These are phyloP conservation scores for Colletotrichum sp. DNA, from an alignment of 2,329 filamentous ascomycete genomes.

Conservation along the genomic window DNA sequence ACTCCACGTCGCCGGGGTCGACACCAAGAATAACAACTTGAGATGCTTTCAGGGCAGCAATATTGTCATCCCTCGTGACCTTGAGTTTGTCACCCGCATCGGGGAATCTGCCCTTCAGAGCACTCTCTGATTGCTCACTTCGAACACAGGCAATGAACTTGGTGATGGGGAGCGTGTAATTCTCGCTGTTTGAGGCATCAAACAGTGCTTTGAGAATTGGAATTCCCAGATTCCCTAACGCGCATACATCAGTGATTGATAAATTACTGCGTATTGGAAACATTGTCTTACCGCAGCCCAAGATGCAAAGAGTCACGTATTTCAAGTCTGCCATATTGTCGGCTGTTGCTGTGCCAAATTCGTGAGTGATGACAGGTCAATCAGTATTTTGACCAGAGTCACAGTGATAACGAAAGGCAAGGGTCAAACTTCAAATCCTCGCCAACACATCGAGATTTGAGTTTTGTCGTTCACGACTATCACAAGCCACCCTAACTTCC, in stretches of 20 bases:
- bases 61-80: constrained; percentile 36
- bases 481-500: not conserved
- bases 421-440: not conserved
- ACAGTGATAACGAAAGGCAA: not conserved
- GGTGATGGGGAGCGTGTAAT: constrained; percentile 25
- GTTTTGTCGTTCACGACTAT: not conserved
- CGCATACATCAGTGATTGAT: not conserved
- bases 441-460: not conserved
- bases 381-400: not conserved
- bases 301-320: constrained; percentile 11
- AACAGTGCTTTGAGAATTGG: constrained; percentile 31
- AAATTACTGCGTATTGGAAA: too few relatives aligned
- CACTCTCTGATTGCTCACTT: constrained; percentile 27
- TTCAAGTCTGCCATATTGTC: not conserved
- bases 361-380: fast-evolving
- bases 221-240: constrained; percentile 35
- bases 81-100: constrained; percentile 16
- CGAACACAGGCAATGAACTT: constrained; percentile 33
- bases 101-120: constrained; percentile 25
- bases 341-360: not conserved
- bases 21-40: constrained; percentile 50
- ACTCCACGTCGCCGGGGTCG: constrained; percentile 48
- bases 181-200: not conserved
- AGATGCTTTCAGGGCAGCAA: constrained; percentile 36
- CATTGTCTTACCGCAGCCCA: constrained; percentile 19